Percentiles rank a stretch among this genome's conserved stretches.
phyloP scores from a whole-genome alignment of 2,329 filamentous ascomycete species.

The Alternaria panax region DNA sequence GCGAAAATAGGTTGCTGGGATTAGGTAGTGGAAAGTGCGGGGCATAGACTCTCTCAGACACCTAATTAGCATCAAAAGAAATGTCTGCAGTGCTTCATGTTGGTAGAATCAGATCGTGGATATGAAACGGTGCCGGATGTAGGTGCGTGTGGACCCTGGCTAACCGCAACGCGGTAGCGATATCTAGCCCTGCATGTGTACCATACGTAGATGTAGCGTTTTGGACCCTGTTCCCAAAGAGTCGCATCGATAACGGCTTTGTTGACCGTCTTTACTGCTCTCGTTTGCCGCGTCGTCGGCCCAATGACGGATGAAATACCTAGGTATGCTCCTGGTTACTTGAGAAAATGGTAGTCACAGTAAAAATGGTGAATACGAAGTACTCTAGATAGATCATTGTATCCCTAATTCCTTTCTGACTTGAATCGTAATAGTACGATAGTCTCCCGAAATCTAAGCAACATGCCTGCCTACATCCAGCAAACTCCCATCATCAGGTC shows the following conservation, averaged over 20 bases:
- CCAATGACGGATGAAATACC: not conserved
- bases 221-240: not conserved
- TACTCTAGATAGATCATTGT: not conserved
- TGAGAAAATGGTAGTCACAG: not conserved
- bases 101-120: not conserved
- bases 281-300: not conserved
- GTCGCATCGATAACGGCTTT: not conserved
- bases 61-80: not conserved
- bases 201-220: not conserved
- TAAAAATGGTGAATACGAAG: not conserved
- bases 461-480: conserved; percentile 45
- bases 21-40: not conserved
- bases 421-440: not conserved
- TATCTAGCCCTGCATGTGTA: not conserved
- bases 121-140: not conserved
- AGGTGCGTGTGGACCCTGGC: not conserved
- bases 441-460: not conserved
- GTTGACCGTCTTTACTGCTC: not conserved
- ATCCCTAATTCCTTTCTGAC: not conserved
- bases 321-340: not conserved
- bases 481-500: conserved; percentile 57
- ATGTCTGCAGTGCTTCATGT: not conserved
- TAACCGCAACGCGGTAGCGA: not conserved
- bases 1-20: not conserved
- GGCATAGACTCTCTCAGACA: not conserved